Evolutionary conservation across 2,329 filamentous ascomycete species (phyloP), one percentile per base, ranked within the genome.

Genomic region (Aspergillus proliferans): DNA sequence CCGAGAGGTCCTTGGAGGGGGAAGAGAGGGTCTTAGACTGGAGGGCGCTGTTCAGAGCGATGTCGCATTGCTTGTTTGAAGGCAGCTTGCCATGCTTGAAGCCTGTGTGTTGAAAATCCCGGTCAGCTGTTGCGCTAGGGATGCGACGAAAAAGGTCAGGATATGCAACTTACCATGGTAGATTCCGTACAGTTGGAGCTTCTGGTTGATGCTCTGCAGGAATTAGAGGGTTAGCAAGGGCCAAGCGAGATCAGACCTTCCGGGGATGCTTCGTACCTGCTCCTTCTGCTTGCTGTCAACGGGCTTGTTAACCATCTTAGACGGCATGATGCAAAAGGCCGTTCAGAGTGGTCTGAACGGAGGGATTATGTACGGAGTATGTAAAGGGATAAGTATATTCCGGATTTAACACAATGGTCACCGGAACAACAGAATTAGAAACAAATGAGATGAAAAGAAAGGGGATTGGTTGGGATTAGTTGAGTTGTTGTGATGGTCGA

Each of bases 51-150:
- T 94, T 97, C 67, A 98, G 73, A 24, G 93, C 91, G 44, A 96
- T 79, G 74, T 97, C 93, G 68, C 96, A 94, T 76, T 96, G 91
- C 62, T 92, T 88, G 72, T 96, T 96, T 86, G 91, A 95, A 54
- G 92, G 92, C 42, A 91, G 84, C 71, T 96, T 97, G 76, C 91
- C 91, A 59, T 84, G 81, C 65, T 87, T 79, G 70, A 97, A 96
- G 46, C 90, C 92, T 77, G 69, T 19, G 34, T 18, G 15, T 38
- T 1, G 9, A 73, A 43, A 22, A 26, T 28, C 34, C 52, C 14
- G 6, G 28, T 58, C 48, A 64, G 52, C 38, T 41, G 36, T 34
- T 42, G 30, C n/a, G 22, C 24, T 12, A 30, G 26, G 10, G 26
- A 30, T 30, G 26, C 39, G 48, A 26, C 41, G 46, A 19, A 14